Evolutionary conservation across 176 grass and related monocot genomes (phyloP), one percentile per base, ranked within the genome.

Genomic region (Aegilops longissima): DNA sequence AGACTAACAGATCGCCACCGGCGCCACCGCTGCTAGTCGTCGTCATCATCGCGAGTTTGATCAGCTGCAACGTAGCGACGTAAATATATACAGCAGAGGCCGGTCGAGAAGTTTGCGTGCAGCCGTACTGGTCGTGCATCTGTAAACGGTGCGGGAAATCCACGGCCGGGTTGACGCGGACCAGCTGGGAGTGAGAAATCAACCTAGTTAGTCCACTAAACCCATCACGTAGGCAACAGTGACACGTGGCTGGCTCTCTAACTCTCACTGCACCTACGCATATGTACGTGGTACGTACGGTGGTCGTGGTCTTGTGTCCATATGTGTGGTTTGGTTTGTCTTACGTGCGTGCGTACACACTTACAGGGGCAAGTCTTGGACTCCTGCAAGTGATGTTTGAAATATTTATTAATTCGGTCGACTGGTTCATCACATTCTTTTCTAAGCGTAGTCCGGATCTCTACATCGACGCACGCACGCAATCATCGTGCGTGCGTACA

Each of bases 11-110:
- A 45, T 45, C 44, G 9, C 12, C 44, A 9, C 42, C 42, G 42
- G 42, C 42, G 4, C n/a, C 17, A 39, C 25, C 82, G 9, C 61
- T 25, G 16, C 42, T 18, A 52, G 23, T 11, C 34, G 74, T 56
- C 52, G 74, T 21, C 74, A 76, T 72, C 69, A 72, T 27, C 51
- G 47, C 73, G 31, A 77, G 27, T 73, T 45, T 47, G 70, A 45
- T 45, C 39, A 27, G 36, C 21, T 73, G 39, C 12, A 52, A 52
- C 14, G 21, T 75, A 75, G 23, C 42, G 45, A 51, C 16, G 23
- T 8, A 8, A 16, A 30, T 52, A 76, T 76, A 52, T 76, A 31
- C 72, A 18, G 12, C 3, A 49, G 2, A 75, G 42, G 62, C 62
- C 1, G 29, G 23, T 54, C 20, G 8, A 76, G 25, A 76, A 54